phyloP scores from a whole-genome alignment of 805 yeast species.

The Kurtzmaniella fragi region DNA sequence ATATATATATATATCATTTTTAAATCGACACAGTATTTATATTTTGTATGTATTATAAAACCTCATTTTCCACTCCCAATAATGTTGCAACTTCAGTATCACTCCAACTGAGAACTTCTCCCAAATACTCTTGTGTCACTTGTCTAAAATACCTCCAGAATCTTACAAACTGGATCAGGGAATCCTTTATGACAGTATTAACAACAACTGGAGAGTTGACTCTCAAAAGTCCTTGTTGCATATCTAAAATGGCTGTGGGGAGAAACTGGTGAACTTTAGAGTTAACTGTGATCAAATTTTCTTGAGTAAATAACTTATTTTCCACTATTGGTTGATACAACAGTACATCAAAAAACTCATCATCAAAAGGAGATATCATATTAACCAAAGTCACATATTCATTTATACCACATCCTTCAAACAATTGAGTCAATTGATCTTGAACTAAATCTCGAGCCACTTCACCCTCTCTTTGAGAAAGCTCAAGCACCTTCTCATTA shows the following conservation, averaged over 20 bases:
- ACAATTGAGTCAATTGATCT: conserved; percentile 42
- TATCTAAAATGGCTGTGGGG: conserved; percentile 58
- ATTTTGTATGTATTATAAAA: neutral
- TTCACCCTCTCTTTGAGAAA: conserved; percentile 28
- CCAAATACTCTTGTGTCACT: conserved; percentile 34
- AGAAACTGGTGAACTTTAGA: conserved; percentile 44
- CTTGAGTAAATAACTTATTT: conserved; percentile 48
- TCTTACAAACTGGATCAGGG: conserved; percentile 45
- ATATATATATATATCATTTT: conserved; percentile 4
- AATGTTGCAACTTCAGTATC: conserved; percentile 60
- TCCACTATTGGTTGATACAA: conserved; percentile 63
- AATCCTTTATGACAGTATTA: conserved; percentile 47
- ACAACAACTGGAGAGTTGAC: conserved; percentile 61
- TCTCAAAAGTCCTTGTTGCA: conserved; percentile 50
- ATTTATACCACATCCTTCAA: conserved; percentile 50
- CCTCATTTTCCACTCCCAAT: conserved; percentile 53
- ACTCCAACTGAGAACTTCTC: conserved; percentile 40
- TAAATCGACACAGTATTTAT: too few species aligned
- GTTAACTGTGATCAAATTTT: conserved; percentile 40
- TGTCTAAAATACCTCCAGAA: conserved; percentile 39
- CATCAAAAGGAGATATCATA: conserved; percentile 65
- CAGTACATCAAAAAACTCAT: conserved; percentile 53
- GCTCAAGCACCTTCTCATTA: conserved; percentile 27
- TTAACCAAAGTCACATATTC: conserved; percentile 60
- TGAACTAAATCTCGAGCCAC: conserved; percentile 36